phyloP scores from a whole-genome alignment of 2,329 filamentous ascomycete genomes.

The Pyrenochaeta sp. region DNA sequence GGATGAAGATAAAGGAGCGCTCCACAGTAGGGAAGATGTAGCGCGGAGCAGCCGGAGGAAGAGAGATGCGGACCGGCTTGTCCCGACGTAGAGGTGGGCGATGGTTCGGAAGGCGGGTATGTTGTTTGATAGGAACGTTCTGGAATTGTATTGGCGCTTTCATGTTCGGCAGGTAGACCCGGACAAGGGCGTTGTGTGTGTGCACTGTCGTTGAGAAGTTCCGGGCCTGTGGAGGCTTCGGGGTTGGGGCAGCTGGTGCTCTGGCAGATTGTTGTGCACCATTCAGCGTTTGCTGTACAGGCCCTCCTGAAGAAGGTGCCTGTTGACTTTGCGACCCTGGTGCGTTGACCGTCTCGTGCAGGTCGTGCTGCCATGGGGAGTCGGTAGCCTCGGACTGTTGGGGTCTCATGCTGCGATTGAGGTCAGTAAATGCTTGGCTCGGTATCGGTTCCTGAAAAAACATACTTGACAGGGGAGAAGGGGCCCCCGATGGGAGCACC shows the following conservation, averaged over 20 bases:
- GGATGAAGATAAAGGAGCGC: slow-evolving; percentile 97
- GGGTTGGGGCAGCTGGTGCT: slow-evolving; percentile 26
- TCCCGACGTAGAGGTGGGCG: slow-evolving; percentile 91
- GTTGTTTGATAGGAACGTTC: slow-evolving; percentile 82
- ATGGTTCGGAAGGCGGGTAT: slow-evolving; percentile 93
- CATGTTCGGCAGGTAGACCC: slow-evolving; percentile 81
- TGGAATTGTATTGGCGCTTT: slow-evolving; percentile 74
- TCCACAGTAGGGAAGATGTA: slow-evolving; percentile 93
- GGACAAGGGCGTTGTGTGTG: slow-evolving; percentile 83
- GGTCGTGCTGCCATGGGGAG: slow-evolving; percentile 89
- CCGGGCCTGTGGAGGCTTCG: slow-evolving; percentile 46
- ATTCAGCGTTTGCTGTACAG: slow-evolving; percentile 25
- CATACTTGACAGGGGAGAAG: slow-evolving; percentile 68
- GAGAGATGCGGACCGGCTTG: slow-evolving; percentile 92
- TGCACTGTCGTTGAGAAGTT: slow-evolving; percentile 81
- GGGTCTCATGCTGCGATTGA: slow-evolving; percentile 46
- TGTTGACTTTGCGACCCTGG: slow-evolving; percentile 40
- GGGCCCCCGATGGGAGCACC: slow-evolving; percentile 60
- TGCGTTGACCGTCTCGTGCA: slow-evolving; percentile 74
- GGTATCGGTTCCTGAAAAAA: neutral
- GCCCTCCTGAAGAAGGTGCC: slow-evolving; percentile 19
- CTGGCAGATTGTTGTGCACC: slow-evolving; percentile 29
- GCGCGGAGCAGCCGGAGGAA: slow-evolving; percentile 78
- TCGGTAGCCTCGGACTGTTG: slow-evolving; percentile 64
- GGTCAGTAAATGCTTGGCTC: slow-evolving; percentile 30